Base-by-base conservation (phyloP, 257 asterid species). In the Solanum stenotomum region DNA sequence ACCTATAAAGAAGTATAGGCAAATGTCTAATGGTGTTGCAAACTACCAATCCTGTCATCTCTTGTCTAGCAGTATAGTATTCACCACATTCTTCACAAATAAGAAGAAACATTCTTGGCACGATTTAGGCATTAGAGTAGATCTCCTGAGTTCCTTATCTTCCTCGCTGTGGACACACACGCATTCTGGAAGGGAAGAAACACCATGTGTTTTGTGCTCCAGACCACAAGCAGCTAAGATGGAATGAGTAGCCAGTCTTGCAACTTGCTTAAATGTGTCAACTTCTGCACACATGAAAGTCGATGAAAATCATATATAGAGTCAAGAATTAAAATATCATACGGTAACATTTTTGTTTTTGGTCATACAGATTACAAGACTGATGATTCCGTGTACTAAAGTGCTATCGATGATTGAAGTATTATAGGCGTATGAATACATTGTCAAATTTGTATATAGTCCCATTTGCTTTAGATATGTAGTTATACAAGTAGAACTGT, bases 161-260 rank as follows among this genome's bases (percentile, higher is more conserved):
- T 90, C 91, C 87, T 61, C 56, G 14, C 84, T 83, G 88, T 95
- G 98, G 79, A 88, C 35, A 87, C 98, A 95, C 10, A 40, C 34
- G 5, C 88, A 90, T 86, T 90, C 93, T 37, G 93, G 91, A 85
- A 89, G 76, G 31, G 89, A 74, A 87, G 85, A 88, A 46, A 52
- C 49, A 77, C 91, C 92, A 44, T 92, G 88, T 84, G 88, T 90
- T 29, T 88, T 92, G 18, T 89, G 90, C 93, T 95, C 98, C 92
- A 92, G 85, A 77, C 94, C 94, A 85, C 98, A 94, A 5, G 95
- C 95, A 33, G 91, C 96, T 83, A 95, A 82, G 85, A 95, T 93
- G 72, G 94, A 89, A 49, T 95, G 96, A 25, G 98, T 95, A 67
- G 98, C 94, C 5, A 87, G 87, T 91, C 98, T 83, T n/a, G 98